phyloP scores from a whole-genome alignment of 208 protist species.

The Leishmania amazonensis region DNA sequence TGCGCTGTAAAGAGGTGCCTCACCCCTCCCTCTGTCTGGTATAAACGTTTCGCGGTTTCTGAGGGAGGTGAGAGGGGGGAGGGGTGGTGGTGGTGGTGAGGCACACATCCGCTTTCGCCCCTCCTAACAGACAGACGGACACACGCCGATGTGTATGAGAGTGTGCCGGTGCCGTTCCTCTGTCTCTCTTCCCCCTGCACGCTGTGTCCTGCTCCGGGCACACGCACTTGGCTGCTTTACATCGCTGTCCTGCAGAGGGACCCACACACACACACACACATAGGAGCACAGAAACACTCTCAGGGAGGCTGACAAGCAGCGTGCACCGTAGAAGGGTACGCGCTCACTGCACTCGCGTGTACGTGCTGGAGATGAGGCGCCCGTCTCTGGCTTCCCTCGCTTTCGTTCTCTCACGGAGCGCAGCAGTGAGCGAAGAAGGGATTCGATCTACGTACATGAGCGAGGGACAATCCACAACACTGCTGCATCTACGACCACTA shows the following conservation, averaged over 20 bases:
- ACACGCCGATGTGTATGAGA: neutral
- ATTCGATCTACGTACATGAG: constrained; percentile 2
- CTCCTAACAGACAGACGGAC: neutral
- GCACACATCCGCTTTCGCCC: neutral
- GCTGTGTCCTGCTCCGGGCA: neutral
- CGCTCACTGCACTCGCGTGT: neutral
- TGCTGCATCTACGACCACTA: neutral
- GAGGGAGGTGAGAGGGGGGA: neutral
- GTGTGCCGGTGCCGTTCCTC: neutral
- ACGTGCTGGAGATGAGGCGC: neutral
- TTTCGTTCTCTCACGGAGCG: too few relatives aligned
- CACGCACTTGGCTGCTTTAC: neutral
- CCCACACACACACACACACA: neutral
- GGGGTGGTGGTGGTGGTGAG: neutral
- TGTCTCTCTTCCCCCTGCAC: neutral
- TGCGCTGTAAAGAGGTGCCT: neutral
- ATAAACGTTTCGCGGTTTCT: neutral
- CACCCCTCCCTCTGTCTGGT: neutral
- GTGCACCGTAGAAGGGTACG: neutral
- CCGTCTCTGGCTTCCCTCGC: neutral
- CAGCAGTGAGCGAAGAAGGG: neutral
- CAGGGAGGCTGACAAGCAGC: neutral
- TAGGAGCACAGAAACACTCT: neutral
- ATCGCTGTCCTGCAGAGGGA: neutral
- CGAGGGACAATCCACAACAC: neutral